These are phyloP conservation scores for Larix sibirica DNA, from an alignment of 83 land plant genomes.

Conservation along the genomic window DNA sequence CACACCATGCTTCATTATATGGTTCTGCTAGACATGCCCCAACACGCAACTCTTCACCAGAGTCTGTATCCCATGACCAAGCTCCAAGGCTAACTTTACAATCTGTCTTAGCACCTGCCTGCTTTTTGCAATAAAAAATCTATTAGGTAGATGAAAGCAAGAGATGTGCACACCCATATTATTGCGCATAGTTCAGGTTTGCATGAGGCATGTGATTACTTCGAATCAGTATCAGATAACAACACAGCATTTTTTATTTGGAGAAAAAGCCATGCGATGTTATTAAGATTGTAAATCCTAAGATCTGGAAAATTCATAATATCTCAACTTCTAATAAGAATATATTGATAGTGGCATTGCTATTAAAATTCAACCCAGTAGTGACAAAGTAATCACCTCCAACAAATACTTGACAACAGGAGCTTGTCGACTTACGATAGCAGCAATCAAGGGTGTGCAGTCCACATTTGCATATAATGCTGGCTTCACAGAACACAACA, in stretches of 20 bases:
- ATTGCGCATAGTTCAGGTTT: too few relatives aligned
- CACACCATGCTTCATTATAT: slow-evolving; percentile 79
- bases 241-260: too few relatives aligned
- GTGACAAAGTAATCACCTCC: background rate
- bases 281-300: too few relatives aligned
- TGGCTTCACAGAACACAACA: slow-evolving; percentile 80
- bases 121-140: background rate
- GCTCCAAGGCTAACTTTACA: slow-evolving; percentile 79
- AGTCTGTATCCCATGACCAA: slow-evolving; percentile 85
- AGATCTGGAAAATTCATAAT: too few relatives aligned
- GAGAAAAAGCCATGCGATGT: too few relatives aligned
- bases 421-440: slow-evolving; percentile 71
- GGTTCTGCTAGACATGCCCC: slow-evolving; percentile 92
- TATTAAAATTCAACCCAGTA: too few relatives aligned
- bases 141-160: too few relatives aligned
- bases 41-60: slow-evolving; percentile 85
- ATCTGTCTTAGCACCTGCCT: slow-evolving; percentile 74
- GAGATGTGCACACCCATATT: too few relatives aligned
- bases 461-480: slow-evolving; percentile 62
- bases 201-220: too few relatives aligned
- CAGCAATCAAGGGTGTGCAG: slow-evolving; percentile 81
- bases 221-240: too few relatives aligned
- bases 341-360: too few relatives aligned
- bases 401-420: slow-evolving; percentile 45
- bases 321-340: too few relatives aligned